These are phyloP conservation scores for Marasmius tenuissimus DNA, from an alignment of 1,284 basidiomycete genomes.

Conservation along the genomic window DNA sequence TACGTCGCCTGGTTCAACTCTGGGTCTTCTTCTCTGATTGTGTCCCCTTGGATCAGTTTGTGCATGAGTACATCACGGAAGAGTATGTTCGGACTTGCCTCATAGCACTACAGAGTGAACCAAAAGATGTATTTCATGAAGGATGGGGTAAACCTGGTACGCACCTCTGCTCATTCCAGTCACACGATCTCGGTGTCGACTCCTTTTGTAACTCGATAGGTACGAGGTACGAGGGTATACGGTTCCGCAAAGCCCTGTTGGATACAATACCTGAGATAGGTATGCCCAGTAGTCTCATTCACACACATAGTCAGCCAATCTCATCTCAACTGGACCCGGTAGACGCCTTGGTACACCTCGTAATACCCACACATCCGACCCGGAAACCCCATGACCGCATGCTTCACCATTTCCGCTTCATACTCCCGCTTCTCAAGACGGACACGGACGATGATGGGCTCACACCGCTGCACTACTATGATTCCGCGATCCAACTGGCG, in stretches of 20 bases:
- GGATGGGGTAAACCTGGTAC: constrained; percentile 81
- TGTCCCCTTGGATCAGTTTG: constrained; percentile 43
- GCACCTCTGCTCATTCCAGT: constrained; percentile 17
- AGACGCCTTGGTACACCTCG: constrained; percentile 65
- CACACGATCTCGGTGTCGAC: background rate
- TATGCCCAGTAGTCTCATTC: constrained; percentile 29
- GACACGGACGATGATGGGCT: constrained; percentile 63
- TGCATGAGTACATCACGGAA: constrained; percentile 72
- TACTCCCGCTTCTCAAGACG: constrained; percentile 64
- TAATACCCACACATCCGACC: constrained; percentile 63
- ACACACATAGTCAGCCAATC: background rate
- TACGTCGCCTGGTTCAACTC: constrained; percentile 31
- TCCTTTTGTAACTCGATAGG: constrained; percentile 34
- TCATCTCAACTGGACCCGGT: constrained; percentile 8
- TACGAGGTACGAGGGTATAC: constrained; percentile 55
- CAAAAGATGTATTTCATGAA: constrained; percentile 68
- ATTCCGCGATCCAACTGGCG: constrained; percentile 75
- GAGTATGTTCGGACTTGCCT: constrained; percentile 81
- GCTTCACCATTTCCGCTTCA: constrained; percentile 72
- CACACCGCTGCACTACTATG: constrained; percentile 71
- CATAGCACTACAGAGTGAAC: constrained; percentile 74
- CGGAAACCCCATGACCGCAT: constrained; percentile 67
- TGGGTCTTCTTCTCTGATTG: constrained; percentile 7
- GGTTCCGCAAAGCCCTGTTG: constrained; percentile 63
- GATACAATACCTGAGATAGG: constrained; percentile 69